Evolutionary conservation across 768 basidiomycete genomes (phyloP).

Genomic region (Panus rudis): DNA sequence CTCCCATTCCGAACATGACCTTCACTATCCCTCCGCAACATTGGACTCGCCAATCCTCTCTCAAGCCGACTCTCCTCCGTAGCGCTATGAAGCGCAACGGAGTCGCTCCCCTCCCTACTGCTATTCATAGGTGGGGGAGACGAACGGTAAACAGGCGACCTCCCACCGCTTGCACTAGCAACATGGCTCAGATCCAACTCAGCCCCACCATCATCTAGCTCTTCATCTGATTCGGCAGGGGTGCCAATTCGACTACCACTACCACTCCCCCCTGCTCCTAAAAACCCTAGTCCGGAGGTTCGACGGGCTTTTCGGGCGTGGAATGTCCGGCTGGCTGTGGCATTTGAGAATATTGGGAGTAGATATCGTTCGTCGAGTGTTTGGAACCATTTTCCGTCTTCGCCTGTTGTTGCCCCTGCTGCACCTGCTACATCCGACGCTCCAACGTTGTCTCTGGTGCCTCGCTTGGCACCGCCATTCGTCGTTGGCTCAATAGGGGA

Average conservation of each 20-base stretch:
- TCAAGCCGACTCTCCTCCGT: conserved; percentile 51
- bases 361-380: conserved; percentile 91
- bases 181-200: conserved; percentile 22
- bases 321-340: conserved; percentile 81
- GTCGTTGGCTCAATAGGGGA: conserved; percentile 10
- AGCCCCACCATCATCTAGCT: conserved; percentile 24
- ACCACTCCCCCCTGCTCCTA: conserved; percentile 18
- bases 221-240: conserved; percentile 31
- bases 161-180: too few relatives aligned
- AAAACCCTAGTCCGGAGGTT: conserved; percentile 18
- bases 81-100: conserved; percentile 27
- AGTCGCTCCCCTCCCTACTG: conserved; percentile 28
- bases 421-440: conserved; percentile 1
- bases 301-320: conserved; percentile 69
- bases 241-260: conserved; percentile 23
- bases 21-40: conserved; percentile 40
- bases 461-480: neutral
- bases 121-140: too few relatives aligned
- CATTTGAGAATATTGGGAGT: conserved; percentile 87
- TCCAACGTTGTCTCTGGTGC: conserved; percentile 5
- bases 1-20: too few relatives aligned
- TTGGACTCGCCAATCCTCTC: conserved; percentile 58
- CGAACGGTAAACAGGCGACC: conserved; percentile 7
- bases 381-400: conserved; percentile 95
- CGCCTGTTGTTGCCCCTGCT: conserved; percentile 18